Evolutionary conservation across 208 protist genomes (phyloP), one percentile per base, ranked within the genome.

Genomic region (Trypanosoma brucei): DNA sequence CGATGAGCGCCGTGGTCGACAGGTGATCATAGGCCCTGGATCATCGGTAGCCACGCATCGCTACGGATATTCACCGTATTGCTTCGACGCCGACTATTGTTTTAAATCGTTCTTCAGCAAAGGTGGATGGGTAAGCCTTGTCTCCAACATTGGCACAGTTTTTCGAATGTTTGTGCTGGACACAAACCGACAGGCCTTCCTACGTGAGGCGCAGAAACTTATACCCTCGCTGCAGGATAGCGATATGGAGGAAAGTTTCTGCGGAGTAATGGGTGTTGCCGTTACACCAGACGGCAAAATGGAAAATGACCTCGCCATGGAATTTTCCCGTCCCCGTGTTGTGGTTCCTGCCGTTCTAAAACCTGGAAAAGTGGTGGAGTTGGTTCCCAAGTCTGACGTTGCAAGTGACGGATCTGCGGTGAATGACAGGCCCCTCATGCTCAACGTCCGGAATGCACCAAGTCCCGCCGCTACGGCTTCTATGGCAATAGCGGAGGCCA

Each of bases 381-480:
- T 84, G 34, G 42, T 83, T 1, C 63, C 70, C 36, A 68, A 70
- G 39, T 44, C 9, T 39, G 51, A 31, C 44, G 59, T 45, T 50
- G 46, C 14, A 13, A 51, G 36, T 22, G 33, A 48, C 35, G 36
- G 55, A 8, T 45, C 39, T 35, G 33, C 55, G 35, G 59, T 65
- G 42, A 72, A 55, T 5, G 46, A 42, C 0, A 64, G 56, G 37
- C 83, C 83, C 30, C 72, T 93, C 48, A 83, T 93, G 58, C 34
- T 96, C 2, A 90, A 96, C 64, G 81, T 97, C n/a, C 78, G 91
- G 50, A 97, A 96, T 62, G 87, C 89, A 30, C 91, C 91, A 1
- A 94, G 84, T 50, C 93, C 91, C 3, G 81, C 89, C 0, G 89
- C 91, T 11, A 96, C 93, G 7, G 72, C 89, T 6, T 86, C 67